These are phyloP conservation scores for Maudiozyma barnettii DNA, from an alignment of 805 yeast genomes.

Conservation along the genomic window DNA sequence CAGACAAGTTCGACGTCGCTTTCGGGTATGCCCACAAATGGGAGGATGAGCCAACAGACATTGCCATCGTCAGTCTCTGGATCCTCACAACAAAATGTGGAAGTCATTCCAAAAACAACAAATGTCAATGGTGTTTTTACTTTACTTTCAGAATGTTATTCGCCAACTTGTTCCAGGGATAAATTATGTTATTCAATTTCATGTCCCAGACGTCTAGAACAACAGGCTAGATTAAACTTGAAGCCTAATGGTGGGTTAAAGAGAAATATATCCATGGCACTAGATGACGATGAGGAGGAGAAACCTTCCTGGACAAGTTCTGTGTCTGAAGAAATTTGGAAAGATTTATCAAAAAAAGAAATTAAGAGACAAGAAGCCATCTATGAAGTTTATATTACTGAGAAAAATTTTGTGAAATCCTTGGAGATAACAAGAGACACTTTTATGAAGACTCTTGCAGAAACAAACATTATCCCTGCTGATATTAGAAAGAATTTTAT, in stretches of 20 bases:
- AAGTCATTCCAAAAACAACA: constrained; percentile 3
- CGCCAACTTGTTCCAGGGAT: constrained; percentile 91
- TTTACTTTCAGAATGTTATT: constrained; percentile 84
- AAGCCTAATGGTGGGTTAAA: constrained; percentile 79
- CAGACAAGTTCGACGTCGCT: constrained; percentile 1
- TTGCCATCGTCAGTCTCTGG: neutral
- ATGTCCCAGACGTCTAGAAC: constrained; percentile 91
- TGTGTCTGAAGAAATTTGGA: constrained; percentile 72
- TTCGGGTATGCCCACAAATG: neutral
- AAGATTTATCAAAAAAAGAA: constrained; percentile 70
- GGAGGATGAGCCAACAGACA: constrained; percentile 1
- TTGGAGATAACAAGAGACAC: constrained; percentile 87
- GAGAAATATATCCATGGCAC: constrained; percentile 40
- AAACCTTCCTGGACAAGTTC: constrained; percentile 90
- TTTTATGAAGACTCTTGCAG: constrained; percentile 85
- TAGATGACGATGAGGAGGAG: constrained; percentile 44
- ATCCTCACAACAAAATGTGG: neutral
- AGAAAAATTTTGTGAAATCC: constrained; percentile 90
- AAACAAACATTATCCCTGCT: constrained; percentile 79
- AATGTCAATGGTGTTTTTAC: constrained; percentile 82
- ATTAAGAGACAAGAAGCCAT: constrained; percentile 91
- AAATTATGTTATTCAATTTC: constrained; percentile 87
- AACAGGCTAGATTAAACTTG: constrained; percentile 84
- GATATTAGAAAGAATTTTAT: constrained; percentile 85
- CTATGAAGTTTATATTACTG: constrained; percentile 87